Percentiles rank a stretch among this genome's conserved stretches.
Evolutionary conservation across 2,329 filamentous ascomycete species (phyloP).

Genomic region (Harringtonia lauricola): DNA sequence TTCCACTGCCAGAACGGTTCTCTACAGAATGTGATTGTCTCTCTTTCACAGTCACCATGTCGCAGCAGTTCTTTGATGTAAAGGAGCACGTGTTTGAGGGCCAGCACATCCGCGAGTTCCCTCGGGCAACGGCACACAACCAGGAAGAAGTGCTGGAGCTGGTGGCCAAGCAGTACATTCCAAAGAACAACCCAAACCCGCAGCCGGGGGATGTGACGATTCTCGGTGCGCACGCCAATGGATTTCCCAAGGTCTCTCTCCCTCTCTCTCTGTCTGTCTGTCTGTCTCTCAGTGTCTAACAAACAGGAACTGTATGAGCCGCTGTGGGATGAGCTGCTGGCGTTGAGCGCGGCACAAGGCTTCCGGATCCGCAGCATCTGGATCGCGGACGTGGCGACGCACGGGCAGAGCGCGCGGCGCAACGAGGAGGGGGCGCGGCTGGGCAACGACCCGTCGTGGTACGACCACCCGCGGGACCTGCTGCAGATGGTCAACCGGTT

Average conservation of each 20-base stretch:
- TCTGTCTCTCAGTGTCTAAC: not conserved
- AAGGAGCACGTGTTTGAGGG: slow-evolving; percentile 63
- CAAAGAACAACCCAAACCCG: slow-evolving; percentile 56
- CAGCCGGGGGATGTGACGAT: slow-evolving; percentile 72
- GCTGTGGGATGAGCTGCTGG: slow-evolving; percentile 73
- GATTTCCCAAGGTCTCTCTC: slow-evolving; percentile 68
- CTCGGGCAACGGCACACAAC: slow-evolving; percentile 56
- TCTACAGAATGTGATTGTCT: no score
- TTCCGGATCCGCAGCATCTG: slow-evolving; percentile 72
- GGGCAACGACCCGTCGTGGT: slow-evolving; percentile 83
- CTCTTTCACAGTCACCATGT: no score
- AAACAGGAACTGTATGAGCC: slow-evolving; percentile 75
- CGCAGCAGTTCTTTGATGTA: slow-evolving; percentile 42
- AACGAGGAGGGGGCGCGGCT: slow-evolving; percentile 67
- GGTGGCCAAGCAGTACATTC: slow-evolving; percentile 80
- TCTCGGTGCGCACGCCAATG: slow-evolving; percentile 81
- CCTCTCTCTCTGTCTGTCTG: not conserved
- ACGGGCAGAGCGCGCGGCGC: slow-evolving; percentile 66
- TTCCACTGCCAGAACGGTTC: no score
- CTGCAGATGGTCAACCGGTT: slow-evolving; percentile 79
- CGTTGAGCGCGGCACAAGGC: slow-evolving; percentile 41
- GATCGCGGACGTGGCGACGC: slow-evolving; percentile 82
- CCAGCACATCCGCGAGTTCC: slow-evolving; percentile 75
- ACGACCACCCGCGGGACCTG: slow-evolving; percentile 75
- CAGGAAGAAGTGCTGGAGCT: slow-evolving; percentile 68